Base-by-base conservation (phyloP, 2,329 filamentous ascomycete genomes). In the Lasiodiplodia hormozganensis region DNA sequence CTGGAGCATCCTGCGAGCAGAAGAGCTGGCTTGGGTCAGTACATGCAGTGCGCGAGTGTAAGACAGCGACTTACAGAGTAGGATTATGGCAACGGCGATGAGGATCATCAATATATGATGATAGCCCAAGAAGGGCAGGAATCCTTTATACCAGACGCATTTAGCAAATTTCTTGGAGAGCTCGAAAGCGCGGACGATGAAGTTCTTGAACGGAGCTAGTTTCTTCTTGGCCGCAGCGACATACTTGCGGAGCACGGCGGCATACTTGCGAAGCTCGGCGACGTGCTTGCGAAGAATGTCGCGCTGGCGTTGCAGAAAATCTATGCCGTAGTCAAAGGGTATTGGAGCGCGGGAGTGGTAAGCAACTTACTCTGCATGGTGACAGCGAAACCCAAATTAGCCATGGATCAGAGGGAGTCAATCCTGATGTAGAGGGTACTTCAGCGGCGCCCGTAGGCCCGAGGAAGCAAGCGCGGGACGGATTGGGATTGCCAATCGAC, bases 21-120 rank as follows among this genome's bases (percentile, higher is more conserved):
- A 72, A 99, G 88, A 74, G 96, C 94, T 97, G 75, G 69, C 12
- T 16, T 21, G 34, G 8, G 31, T 43, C 8, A 34, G 25, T 6
- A 12, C 3, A 53, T 4, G 23, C 23, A 16, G 25, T 14, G 25
- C 10, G 8, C 23, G 12, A 7, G 12, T 51, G 21, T 21, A 23
- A 28, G 47, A 16, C 10, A 52, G 57, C 31, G 40, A 87, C 93
- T 83, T 85, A 97, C 94, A 98, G 73, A 99, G 86, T 78, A 99
- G 85, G 80, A 99, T 97, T 76, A 99, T 97, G 56, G 94, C 89
- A 69, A 97, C 85, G 68, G 92, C 94, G 77, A 99, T 97, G 73
- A 99, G 84, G 75, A 99, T 93, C 96, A 99, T 99, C 80, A 99
- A 88, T 72, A 98, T 91, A 88, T 99, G 88, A 77, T 90, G 88